Evolutionary conservation across 371 early-diverging fungal species (phyloP).

Genomic region (Mucor plumbeus): DNA sequence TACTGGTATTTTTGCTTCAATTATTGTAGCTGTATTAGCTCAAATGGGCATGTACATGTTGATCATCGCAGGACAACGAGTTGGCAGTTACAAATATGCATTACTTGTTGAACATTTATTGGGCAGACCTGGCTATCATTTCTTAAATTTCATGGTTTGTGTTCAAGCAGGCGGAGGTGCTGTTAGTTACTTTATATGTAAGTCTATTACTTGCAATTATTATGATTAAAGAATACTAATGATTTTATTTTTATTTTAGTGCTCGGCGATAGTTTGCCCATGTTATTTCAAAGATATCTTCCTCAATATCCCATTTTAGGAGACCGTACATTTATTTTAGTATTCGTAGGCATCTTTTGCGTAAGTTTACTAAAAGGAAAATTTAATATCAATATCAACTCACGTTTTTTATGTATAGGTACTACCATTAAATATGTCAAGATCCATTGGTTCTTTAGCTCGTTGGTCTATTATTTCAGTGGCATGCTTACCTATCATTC

Average conservation of each 20-base stretch:
- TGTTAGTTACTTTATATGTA: slow-evolving; percentile 58
- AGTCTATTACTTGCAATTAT: slow-evolving; percentile 1
- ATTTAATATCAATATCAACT: background rate
- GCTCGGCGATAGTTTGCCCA: slow-evolving; percentile 62
- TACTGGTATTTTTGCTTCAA: slow-evolving; percentile 52
- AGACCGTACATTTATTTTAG: slow-evolving; percentile 48
- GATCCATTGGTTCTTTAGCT: slow-evolving; percentile 66
- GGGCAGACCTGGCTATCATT: slow-evolving; percentile 56
- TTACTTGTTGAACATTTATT: slow-evolving; percentile 58
- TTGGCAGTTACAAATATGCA: slow-evolving; percentile 58
- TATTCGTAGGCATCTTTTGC: slow-evolving; percentile 41
- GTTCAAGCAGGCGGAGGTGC: slow-evolving; percentile 55
- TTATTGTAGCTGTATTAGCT: slow-evolving; percentile 54
- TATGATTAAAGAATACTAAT: background rate
- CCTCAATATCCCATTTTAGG: slow-evolving; percentile 39
- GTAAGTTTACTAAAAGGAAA: slow-evolving; percentile 29
- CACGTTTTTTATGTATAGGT: slow-evolving; percentile 34
- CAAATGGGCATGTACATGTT: slow-evolving; percentile 60
- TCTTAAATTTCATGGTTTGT: slow-evolving; percentile 57
- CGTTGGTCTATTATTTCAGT: slow-evolving; percentile 63
- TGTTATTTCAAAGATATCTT: slow-evolving; percentile 50
- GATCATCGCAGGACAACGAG: slow-evolving; percentile 55
- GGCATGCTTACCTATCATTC: slow-evolving; percentile 55
- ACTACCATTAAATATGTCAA: slow-evolving; percentile 54
- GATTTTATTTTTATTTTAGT: slow-evolving; percentile 30